A percentile compares a stretch with the other conserved stretches of the same genome.
Evolutionary conservation across 352 stramenopile species (phyloP).

Genomic region (Aphanomyces euteiches): DNA sequence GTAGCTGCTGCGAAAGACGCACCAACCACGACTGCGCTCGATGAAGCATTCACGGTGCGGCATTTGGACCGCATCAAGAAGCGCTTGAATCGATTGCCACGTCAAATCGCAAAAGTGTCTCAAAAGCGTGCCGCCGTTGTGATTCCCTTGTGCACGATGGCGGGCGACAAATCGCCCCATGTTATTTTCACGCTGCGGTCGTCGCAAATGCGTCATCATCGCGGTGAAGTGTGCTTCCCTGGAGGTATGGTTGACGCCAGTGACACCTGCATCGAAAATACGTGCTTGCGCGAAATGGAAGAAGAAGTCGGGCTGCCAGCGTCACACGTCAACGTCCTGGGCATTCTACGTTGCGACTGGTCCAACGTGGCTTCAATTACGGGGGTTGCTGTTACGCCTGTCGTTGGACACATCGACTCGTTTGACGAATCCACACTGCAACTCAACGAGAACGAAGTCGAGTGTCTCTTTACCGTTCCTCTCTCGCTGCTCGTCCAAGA

Average conservation of each 20-base stretch:
- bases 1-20: slow-evolving; percentile 39
- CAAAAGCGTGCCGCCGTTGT: slow-evolving; percentile 90
- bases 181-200: slow-evolving; percentile 95
- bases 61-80: slow-evolving; percentile 93
- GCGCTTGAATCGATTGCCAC: slow-evolving; percentile 90
- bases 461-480: slow-evolving; percentile 94
- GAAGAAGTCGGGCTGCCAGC: slow-evolving; percentile 93
- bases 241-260: slow-evolving; percentile 92
- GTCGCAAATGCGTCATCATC: slow-evolving; percentile 88
- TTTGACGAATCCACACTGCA: slow-evolving; percentile 86
- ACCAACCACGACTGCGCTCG: slow-evolving; percentile 40
- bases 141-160: slow-evolving; percentile 95
- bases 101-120: slow-evolving; percentile 92
- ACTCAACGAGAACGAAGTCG: slow-evolving; percentile 94
- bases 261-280: slow-evolving; percentile 92
- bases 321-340: slow-evolving; percentile 83
- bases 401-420: slow-evolving; percentile 95
- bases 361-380: slow-evolving; percentile 92
- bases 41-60: slow-evolving; percentile 73
- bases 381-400: slow-evolving; percentile 96
- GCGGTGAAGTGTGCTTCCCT: slow-evolving; percentile 96
- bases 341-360: slow-evolving; percentile 96
- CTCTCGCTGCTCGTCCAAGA: slow-evolving; percentile 83
- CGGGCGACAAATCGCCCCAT: slow-evolving; percentile 82
- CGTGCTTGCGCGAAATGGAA: slow-evolving; percentile 96